These are phyloP conservation scores for Sisymbrium irio DNA, from an alignment of 345 rosid species.

Conservation along the genomic window DNA sequence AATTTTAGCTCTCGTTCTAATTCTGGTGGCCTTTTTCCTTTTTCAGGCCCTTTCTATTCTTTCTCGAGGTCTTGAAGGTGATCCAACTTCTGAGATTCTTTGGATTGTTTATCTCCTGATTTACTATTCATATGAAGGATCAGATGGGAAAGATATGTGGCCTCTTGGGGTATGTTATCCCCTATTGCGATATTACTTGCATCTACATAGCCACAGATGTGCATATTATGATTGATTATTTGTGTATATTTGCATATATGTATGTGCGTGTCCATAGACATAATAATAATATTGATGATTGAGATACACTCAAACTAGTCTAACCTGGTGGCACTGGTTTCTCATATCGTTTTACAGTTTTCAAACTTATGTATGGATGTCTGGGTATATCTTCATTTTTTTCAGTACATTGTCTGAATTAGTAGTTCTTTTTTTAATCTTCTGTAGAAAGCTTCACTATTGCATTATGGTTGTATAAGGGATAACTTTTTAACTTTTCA, in stretches of 20 bases:
- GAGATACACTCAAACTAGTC: neutral
- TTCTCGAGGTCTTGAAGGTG: constrained; percentile 75
- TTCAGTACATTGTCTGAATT: neutral
- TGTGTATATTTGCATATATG: neutral
- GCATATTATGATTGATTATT: constrained; percentile 11
- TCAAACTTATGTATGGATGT: neutral
- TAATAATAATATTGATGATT: neutral
- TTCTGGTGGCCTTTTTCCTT: constrained; percentile 20
- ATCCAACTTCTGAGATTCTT: constrained; percentile 67
- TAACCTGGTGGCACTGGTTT: neutral
- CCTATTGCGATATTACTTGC: constrained; percentile 21
- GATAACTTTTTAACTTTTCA: constrained; percentile 49
- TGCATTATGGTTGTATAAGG: constrained; percentile 24
- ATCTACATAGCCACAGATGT: constrained; percentile 12
- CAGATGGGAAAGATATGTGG: constrained; percentile 60
- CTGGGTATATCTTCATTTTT: neutral
- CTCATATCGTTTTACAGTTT: constrained; percentile 4
- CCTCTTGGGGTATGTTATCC: constrained; percentile 62
- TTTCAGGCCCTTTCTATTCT: constrained; percentile 73
- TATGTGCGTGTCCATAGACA: neutral
- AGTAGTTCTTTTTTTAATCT: neutral
- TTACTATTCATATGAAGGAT: constrained; percentile 44
- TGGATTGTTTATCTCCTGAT: constrained; percentile 81
- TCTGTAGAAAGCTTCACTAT: neutral
- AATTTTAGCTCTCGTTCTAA: constrained; percentile 22